phyloP scores from a whole-genome alignment of 2,329 filamentous ascomycete species.

The Ophiostoma himal-ulmi region DNA sequence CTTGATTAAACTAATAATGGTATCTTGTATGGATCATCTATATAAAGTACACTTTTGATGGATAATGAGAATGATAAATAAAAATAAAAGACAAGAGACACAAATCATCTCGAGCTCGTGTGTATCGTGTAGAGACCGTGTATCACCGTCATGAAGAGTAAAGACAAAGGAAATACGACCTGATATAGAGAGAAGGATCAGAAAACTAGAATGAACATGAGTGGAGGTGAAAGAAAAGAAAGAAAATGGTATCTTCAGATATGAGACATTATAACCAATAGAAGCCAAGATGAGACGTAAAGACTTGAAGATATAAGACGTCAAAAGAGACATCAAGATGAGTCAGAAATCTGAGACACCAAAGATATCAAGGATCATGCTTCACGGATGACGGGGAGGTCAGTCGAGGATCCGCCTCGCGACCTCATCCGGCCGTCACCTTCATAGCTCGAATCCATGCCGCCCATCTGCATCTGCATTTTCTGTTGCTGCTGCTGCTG shows the following conservation, averaged over 20 bases:
- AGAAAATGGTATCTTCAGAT: background rate
- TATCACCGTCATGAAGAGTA: background rate
- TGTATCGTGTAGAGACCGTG: background rate
- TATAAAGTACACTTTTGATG: background rate
- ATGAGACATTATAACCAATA: background rate
- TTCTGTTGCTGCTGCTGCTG: background rate
- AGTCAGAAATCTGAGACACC: background rate
- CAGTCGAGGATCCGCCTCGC: background rate
- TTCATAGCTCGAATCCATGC: background rate
- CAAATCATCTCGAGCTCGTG: conserved; percentile 1
- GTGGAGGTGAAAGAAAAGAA: background rate
- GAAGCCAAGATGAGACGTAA: background rate
- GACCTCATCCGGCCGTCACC: background rate
- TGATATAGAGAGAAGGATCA: background rate
- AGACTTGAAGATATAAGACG: background rate
- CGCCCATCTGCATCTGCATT: background rate
- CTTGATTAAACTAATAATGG: background rate
- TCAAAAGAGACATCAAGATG: background rate
- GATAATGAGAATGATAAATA: background rate
- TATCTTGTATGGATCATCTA: background rate
- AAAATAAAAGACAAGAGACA: conserved; percentile 8
- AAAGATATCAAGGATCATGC: conserved; percentile 5
- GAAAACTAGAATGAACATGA: background rate
- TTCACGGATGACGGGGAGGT: conserved; percentile 22
- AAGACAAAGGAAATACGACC: background rate